Evolutionary conservation across 139 green algal species (phyloP), one percentile per base, ranked within the genome.

Genomic region (Coccomyxa sp.): DNA sequence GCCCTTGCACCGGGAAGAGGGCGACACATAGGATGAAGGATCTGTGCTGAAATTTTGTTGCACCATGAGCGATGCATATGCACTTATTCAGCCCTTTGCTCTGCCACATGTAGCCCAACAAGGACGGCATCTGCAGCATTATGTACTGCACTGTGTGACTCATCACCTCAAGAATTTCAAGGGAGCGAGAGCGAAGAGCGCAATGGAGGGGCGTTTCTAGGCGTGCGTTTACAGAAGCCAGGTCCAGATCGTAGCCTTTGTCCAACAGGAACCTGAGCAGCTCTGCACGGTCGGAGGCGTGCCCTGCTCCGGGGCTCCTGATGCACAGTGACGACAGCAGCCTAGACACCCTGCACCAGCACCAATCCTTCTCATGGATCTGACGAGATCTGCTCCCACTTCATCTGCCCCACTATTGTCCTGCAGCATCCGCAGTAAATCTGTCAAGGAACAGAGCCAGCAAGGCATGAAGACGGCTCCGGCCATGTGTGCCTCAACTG

Each of bases 151-250:
- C 3, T 51, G 38, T 11, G 38, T 51, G 38, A 51, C 38, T 51
- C 38, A 3, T 9, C 21, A 84, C 81, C 81, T 84, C 30, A 13
- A 83, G 28, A 0, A 79, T 59, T 10, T 59, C 23, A 4, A 63
- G 28, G 51, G 60, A 80, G 67, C 45, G 16, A 13, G 66, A 77
- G 11, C 59, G 67, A 12, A 80, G 16, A 16, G 77, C 78, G 74
- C 83, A 86, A 51, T 86, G 83, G 0, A 80, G 10, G 12, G 77
- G 75, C n/a, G 78, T 83, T 28, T 86, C 67, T 57, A 86, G 67
- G 15, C 58, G 57, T 10, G 67, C 51, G 66, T 85, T 85, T 13
- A 85, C 58, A 51, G 30, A 58, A 27, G 13, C 16, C 32, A 85
- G 30, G 58, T 85, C 58, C 16, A 77, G 11, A 16, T 13, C 10